phyloP scores from a whole-genome alignment of 2,329 filamentous ascomycete species.

The Epichloe elymi region DNA sequence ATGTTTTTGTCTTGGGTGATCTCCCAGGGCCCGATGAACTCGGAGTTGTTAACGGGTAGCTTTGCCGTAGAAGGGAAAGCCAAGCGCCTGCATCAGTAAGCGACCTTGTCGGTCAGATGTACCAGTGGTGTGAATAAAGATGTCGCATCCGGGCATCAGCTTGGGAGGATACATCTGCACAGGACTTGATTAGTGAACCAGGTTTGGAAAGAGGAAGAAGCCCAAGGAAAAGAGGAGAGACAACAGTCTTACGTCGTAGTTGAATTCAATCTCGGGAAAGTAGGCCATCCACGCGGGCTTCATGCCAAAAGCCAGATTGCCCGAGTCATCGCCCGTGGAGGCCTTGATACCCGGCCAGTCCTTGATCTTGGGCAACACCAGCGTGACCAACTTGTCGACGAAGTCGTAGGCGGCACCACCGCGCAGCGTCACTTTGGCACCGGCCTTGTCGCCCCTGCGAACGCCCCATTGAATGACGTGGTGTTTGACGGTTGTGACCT shows the following conservation, averaged over 20 bases:
- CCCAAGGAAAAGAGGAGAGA: conserved; percentile 10
- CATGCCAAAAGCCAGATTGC: conserved; percentile 78
- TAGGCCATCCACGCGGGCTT: conserved; percentile 59
- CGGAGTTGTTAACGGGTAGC: conserved; percentile 25
- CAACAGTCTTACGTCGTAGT: conserved; percentile 63
- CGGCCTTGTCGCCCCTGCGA: conserved; percentile 54
- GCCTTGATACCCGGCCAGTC: conserved; percentile 66
- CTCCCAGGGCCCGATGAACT: background rate
- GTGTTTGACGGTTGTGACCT: conserved; percentile 54
- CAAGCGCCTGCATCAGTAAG: conserved; percentile 42
- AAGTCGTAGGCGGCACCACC: conserved; percentile 83
- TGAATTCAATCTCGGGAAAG: conserved; percentile 90
- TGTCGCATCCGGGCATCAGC: conserved; percentile 76
- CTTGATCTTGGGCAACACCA: conserved; percentile 91
- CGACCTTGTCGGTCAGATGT: conserved; percentile 76
- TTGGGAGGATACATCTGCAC: conserved; percentile 43
- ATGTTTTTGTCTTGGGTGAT: background rate
- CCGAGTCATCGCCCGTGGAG: conserved; percentile 68
- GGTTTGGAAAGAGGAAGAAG: background rate
- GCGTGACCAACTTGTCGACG: conserved; percentile 74
- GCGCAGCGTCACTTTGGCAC: conserved; percentile 63
- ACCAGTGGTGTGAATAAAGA: conserved; percentile 74
- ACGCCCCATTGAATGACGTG: conserved; percentile 67
- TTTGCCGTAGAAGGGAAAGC: conserved; percentile 66
- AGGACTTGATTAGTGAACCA: background rate